These are phyloP conservation scores for Musa troglodytarum DNA, from an alignment of 176 grass and related monocot genomes.

Conservation along the genomic window DNA sequence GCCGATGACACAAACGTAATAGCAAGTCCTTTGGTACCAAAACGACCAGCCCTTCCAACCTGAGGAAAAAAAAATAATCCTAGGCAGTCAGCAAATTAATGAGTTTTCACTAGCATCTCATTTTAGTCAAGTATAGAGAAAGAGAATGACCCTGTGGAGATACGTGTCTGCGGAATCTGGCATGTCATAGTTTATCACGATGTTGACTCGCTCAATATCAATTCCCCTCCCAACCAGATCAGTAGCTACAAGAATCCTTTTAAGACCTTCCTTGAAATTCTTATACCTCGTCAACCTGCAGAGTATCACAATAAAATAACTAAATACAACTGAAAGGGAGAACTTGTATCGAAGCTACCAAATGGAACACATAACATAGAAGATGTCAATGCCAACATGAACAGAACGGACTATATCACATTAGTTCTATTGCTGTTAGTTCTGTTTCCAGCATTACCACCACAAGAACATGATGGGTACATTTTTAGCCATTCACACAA, in stretches of 20 bases:
- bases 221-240: conserved; percentile 98
- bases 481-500: too few relatives aligned
- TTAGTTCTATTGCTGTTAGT: too few relatives aligned
- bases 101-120: neutral
- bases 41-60: conserved; percentile 86
- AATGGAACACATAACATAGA: neutral
- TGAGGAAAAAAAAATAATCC: conserved; percentile 4
- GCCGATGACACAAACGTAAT: conserved; percentile 97
- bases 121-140: neutral
- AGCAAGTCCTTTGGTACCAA: conserved; percentile 95
- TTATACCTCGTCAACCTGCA: conserved; percentile 79
- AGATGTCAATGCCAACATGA: too few relatives aligned
- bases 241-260: conserved; percentile 91
- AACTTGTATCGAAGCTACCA: too few relatives aligned
- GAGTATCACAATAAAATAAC: neutral
- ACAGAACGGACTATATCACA: too few relatives aligned
- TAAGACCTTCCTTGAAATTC: conserved; percentile 97
- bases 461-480: too few relatives aligned
- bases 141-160: conserved; percentile 65
- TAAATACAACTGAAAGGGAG: neutral
- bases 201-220: conserved; percentile 97
- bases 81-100: conserved; percentile 10
- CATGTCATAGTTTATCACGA: conserved; percentile 99
- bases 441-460: too few relatives aligned
- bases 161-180: conserved; percentile 95